Evolutionary conservation across 352 stramenopile species (phyloP).

Genomic region (Globisporangium irregulare): DNA sequence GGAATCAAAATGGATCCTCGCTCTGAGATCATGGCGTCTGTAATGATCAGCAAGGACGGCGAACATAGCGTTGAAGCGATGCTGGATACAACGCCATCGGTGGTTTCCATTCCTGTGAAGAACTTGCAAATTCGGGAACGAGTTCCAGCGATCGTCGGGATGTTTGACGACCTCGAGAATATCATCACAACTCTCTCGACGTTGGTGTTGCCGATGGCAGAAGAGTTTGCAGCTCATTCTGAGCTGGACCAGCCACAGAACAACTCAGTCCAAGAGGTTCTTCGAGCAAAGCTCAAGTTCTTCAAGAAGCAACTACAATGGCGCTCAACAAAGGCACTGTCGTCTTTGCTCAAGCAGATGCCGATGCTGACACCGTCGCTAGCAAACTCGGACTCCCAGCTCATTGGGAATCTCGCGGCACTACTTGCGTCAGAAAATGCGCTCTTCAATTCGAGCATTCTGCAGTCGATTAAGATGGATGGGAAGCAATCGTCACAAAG

Average conservation of each 20-base stretch:
- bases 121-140: slow-evolving; percentile 63
- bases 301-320: slow-evolving; percentile 84
- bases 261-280: slow-evolving; percentile 51
- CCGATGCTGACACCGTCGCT: slow-evolving; percentile 33
- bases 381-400: slow-evolving; percentile 53
- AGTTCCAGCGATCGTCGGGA: slow-evolving; percentile 68
- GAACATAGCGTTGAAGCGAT: background rate
- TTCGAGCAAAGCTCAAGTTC: slow-evolving; percentile 53
- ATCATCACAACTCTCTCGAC: slow-evolving; percentile 52
- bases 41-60: slow-evolving; percentile 13
- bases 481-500: slow-evolving; percentile 19
- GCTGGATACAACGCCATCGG: slow-evolving; percentile 3
- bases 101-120: slow-evolving; percentile 39
- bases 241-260: slow-evolving; percentile 69
- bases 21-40: slow-evolving; percentile 33
- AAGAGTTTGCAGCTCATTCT: slow-evolving; percentile 28
- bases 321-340: slow-evolving; percentile 71
- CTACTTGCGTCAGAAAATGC: slow-evolving; percentile 59
- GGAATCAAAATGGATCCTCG: slow-evolving; percentile 41
- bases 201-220: slow-evolving; percentile 37
- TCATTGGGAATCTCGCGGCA: slow-evolving; percentile 56
- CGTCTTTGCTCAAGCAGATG: slow-evolving; percentile 70
- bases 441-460: slow-evolving; percentile 19
- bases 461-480: slow-evolving; percentile 21
- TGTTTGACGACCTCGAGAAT: slow-evolving; percentile 71